Conservation (phyloP, 2,329 filamentous ascomycete genomes). For the Aureobasidium uvarum region DNA sequence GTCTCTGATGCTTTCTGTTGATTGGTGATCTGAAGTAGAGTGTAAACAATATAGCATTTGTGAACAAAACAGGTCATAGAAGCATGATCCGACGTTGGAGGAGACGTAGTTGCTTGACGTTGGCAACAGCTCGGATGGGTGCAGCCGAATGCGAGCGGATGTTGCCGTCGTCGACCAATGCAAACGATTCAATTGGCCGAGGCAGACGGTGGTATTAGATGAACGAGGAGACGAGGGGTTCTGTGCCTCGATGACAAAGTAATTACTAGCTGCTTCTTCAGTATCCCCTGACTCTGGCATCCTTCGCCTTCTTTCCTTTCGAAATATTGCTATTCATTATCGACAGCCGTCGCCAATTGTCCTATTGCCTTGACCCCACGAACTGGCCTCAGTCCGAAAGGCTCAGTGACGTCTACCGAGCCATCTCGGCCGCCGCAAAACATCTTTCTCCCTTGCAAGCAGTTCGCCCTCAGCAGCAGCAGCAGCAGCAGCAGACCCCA, state of each 20-base stretch:
- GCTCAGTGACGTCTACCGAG: conserved; percentile 10
- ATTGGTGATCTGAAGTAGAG: too few relatives aligned
- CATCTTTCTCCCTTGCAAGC: conserved; percentile 14
- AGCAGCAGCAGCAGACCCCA: too few relatives aligned
- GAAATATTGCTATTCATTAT: neutral
- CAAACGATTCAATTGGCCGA: conserved; percentile 19
- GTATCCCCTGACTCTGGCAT: neutral
- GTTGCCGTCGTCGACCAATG: conserved; percentile 4
- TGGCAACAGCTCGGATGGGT: neutral
- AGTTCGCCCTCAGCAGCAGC: neutral
- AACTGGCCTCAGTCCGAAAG: neutral
- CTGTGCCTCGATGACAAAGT: conserved; percentile 11
- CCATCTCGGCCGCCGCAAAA: conserved; percentile 11
- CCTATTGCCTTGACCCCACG: neutral
- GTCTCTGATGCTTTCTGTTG: too few relatives aligned
- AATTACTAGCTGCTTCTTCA: neutral
- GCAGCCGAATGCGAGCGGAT: neutral
- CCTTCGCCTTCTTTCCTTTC: neutral
- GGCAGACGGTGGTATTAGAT: conserved; percentile 14
- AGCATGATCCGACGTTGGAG: neutral
- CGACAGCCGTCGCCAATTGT: neutral
- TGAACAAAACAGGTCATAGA: neutral
- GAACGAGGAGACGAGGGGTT: conserved; percentile 11
- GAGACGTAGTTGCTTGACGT: neutral
- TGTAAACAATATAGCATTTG: too few relatives aligned